Evolutionary conservation across 1,284 basidiomycete genomes (phyloP), one percentile per base, ranked within the genome.

Genomic region (Irpex sp.): DNA sequence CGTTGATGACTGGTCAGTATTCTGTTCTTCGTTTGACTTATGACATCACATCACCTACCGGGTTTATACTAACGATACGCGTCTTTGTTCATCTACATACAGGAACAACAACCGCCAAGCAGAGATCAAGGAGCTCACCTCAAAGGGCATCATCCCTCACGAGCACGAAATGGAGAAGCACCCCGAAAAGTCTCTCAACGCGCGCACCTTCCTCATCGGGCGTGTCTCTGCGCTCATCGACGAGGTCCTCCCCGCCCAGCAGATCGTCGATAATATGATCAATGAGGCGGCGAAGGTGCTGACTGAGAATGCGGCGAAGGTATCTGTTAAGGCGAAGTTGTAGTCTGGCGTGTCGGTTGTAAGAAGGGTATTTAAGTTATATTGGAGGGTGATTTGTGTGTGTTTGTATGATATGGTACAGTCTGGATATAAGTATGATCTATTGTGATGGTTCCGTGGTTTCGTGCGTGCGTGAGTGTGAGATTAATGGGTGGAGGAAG

Each of bases 211-310:
- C 87, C 80, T 94, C 56, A 93, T 94, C 78, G 93, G 93, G 47
- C 84, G 85, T 60, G 92, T 94, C 15, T 84, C 91, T 2, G 88
- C 91, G 6, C 78, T 93, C 58, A 91, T 90, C 65, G 70, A 89
- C 66, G 89, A 94, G 2, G 76, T 95, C 48, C 79, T 86, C 17
- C 91, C 93, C 1, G 94, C 93, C 2, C 85, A 92, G 76, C 78
- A 81, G 59, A 96, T 96, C 69, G 82, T 96, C 51, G 91, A 94
- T 31, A 82, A 83, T 64, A 95, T 96, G 92, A 84, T 93, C 3
- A 76, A 80, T 13, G 84, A 89, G 3, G 92, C 91, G n/a, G 84
- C 79, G 40, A 74, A 77, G 66, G 78, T 85, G 57, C 61, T 84
- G 61, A 72, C 76, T 62, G 73, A 73, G 57, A 76, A 77, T 55